Percentiles rank a stretch among this genome's conserved stretches.
Conservation (phyloP, 108 stramenopile genomes). For the Nannochloropsis gaditana region DNA sequence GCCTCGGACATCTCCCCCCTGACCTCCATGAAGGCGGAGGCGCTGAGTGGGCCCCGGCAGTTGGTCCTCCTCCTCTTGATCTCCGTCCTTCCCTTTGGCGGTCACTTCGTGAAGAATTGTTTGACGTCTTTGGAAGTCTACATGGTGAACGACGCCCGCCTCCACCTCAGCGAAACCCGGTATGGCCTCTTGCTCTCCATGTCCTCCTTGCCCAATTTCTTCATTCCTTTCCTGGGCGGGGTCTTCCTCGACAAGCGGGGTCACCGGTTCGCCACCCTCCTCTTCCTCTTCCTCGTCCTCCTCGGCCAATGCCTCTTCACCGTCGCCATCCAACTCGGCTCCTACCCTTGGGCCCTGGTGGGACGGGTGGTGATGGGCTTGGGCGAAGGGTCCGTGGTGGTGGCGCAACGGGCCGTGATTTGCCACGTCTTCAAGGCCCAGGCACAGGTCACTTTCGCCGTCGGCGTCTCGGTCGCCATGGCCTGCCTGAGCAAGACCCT, state of each 20-base stretch:
- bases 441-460: constrained; percentile 31
- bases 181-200: constrained; percentile 35
- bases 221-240: constrained; percentile 46
- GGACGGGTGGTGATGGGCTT: constrained; percentile 28
- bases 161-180: constrained; percentile 34
- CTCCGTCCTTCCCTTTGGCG: constrained; percentile 44
- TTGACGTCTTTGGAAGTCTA: constrained; percentile 42
- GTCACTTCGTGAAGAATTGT: constrained; percentile 47
- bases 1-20: not conserved
- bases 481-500: constrained; percentile 43
- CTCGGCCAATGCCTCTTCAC: constrained; percentile 29
- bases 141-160: constrained; percentile 32
- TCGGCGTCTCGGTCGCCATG: constrained; percentile 32
- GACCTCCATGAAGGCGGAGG: not conserved
- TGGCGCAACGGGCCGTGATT: constrained; percentile 37
- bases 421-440: constrained; percentile 38
- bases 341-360: constrained; percentile 29
- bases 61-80: constrained; percentile 22
- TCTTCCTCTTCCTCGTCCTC: constrained; percentile 35
- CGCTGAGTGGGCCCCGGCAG: not conserved
- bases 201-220: constrained; percentile 32
- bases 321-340: constrained; percentile 27
- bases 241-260: constrained; percentile 31
- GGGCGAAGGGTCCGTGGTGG: constrained; percentile 29
- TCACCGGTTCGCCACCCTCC: constrained; percentile 26